These are phyloP conservation scores for Suillus weaverae DNA, from an alignment of 768 basidiomycete genomes.

Conservation along the genomic window DNA sequence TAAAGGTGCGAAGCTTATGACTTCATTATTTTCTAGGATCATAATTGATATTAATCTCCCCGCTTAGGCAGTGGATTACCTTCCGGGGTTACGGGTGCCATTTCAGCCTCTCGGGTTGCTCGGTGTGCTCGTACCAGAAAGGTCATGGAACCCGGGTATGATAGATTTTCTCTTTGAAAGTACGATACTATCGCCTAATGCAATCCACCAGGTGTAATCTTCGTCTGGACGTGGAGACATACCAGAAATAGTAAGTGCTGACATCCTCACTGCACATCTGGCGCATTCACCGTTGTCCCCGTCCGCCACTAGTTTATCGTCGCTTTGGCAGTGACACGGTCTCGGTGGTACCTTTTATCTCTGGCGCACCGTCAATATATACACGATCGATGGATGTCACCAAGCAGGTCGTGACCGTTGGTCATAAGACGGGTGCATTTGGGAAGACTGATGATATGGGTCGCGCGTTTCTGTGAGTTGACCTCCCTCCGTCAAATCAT, in stretches of 20 bases:
- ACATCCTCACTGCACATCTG: background rate
- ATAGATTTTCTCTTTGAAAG: background rate
- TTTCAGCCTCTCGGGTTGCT: conserved; percentile 17
- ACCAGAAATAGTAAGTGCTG: conserved; percentile 14
- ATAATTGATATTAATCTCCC: background rate
- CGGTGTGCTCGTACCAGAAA: conserved; percentile 16
- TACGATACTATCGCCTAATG: background rate
- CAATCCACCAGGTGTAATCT: conserved; percentile 13
- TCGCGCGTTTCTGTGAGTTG: conserved; percentile 19
- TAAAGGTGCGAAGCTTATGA: conserved; percentile 17
- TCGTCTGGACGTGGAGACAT: conserved; percentile 27
- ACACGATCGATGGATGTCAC: conserved; percentile 23
- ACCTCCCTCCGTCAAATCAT: background rate
- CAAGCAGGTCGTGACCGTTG: conserved; percentile 19
- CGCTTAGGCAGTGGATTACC: conserved; percentile 16
- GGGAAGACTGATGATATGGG: conserved; percentile 16
- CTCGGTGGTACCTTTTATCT: conserved; percentile 23
- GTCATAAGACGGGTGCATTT: conserved; percentile 22
- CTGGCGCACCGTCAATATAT: conserved; percentile 18
- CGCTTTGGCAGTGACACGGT: conserved; percentile 21
- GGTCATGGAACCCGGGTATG: conserved; percentile 23
- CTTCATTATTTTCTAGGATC: background rate
- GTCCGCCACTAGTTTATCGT: conserved; percentile 17
- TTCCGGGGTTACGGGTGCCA: conserved; percentile 23
- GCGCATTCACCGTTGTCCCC: background rate